phyloP scores from a whole-genome alignment of 2,329 filamentous ascomycete species.

The Fusarium brevicatenulatum region DNA sequence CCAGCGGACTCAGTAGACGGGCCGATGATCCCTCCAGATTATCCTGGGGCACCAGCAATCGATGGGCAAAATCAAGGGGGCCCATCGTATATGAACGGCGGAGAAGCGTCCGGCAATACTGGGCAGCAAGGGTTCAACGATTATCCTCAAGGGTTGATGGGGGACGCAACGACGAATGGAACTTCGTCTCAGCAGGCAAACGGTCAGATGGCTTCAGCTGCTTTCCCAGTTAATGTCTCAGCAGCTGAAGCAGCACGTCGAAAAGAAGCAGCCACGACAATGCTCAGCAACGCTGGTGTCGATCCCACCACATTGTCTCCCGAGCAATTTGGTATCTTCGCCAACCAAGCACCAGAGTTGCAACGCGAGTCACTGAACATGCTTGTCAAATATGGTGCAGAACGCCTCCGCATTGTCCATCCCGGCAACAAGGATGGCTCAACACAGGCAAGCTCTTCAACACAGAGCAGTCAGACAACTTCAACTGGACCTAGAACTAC shows the following conservation, averaged over 20 bases:
- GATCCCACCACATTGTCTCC: constrained; percentile 61
- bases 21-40: constrained; percentile 24
- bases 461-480: constrained; percentile 35
- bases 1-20: constrained; percentile 9
- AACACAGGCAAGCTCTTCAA: constrained; percentile 42
- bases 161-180: constrained; percentile 17
- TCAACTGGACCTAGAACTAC: constrained; percentile 45
- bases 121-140: constrained; percentile 17
- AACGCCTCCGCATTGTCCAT: constrained; percentile 66
- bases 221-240: constrained; percentile 49
- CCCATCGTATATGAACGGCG: constrained; percentile 11
- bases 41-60: constrained; percentile 7
- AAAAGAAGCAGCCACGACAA: constrained; percentile 57
- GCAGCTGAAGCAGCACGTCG: constrained; percentile 62
- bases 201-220: constrained; percentile 24
- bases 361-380: constrained; percentile 66
- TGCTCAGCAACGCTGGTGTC: constrained; percentile 60
- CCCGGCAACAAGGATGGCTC: constrained; percentile 53
- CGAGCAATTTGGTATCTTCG: constrained; percentile 69
- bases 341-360: constrained; percentile 67
- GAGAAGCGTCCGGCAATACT: constrained; percentile 1
- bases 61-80: constrained; percentile 15
- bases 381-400: constrained; percentile 67
- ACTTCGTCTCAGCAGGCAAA: constrained; percentile 6
- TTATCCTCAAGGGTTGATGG: constrained; percentile 33